Evolutionary conservation across 371 early-diverging fungal genomes (phyloP), one percentile per base, ranked within the genome.

Genomic region (Choanephora cucurbitarum): DNA sequence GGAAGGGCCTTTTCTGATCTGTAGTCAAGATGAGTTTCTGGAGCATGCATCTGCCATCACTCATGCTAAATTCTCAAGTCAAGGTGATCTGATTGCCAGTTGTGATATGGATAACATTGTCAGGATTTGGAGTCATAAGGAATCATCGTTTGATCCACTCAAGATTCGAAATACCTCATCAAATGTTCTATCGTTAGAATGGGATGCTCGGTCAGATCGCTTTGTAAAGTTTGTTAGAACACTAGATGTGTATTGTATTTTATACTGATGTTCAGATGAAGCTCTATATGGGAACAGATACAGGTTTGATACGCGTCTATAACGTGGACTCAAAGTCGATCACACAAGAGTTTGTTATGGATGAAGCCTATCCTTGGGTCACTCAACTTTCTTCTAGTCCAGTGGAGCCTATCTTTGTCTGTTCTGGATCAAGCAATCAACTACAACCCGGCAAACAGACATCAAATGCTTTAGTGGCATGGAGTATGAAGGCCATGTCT

Each of bases 101-200:
- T 84, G 85, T 55, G 87, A 86, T 64, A 78, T 81, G 62, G 87
- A 86, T 57, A 83, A 82, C 53, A 81, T 83, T 64, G 80, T 83
- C 21, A 67, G 80, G 76, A 70, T 80, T 14, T 82, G 83, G 83
- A 79, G 73, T 49, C 71, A 76, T 55, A 69, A 75, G 55, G 78
- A 75, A 0, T 69, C 68, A 44, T 66, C 81, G 2, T 69, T 74
- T 44, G 67, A 73, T 15, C 81, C 83, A 5, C 62, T 75, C 40
- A 85, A 83, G 53, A 72, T 84, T 21, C 69, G 66, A 11, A 82
- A 74, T 44, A 64, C 66, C 37, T 57, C 72, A 1, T 74, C 71
- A 15, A 81, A 79, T 55, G 63, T 86, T 11, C 51, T 83, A 41
- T 81, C 82, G 5, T 50, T 86, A 53, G 84, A 79, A 46, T 86